A percentile compares a stretch with the other conserved stretches of the same genome.
phyloP scores from a whole-genome alignment of 139 green algal genomes.

The Zygnema circumcarinatum region DNA sequence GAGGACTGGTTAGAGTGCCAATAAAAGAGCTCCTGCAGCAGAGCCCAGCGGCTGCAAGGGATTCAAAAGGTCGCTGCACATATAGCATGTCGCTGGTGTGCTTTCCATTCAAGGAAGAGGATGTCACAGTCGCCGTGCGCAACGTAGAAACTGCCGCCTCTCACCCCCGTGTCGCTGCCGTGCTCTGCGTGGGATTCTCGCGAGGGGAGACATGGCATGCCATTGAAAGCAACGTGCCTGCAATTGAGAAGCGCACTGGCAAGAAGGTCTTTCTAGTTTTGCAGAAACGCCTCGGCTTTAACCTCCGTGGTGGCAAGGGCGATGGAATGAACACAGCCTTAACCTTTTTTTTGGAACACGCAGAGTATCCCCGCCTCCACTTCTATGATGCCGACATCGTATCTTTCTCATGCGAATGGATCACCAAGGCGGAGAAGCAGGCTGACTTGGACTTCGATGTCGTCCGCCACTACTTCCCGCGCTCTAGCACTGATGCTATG shows the following conservation, averaged over 20 bases:
- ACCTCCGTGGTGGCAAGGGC: constrained; percentile 45
- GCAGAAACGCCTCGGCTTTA: constrained; percentile 50
- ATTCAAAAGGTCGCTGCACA: background rate
- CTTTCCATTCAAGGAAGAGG: constrained; percentile 61
- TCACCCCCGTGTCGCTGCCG: constrained; percentile 29
- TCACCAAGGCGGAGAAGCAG: constrained; percentile 48
- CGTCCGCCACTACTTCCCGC: constrained; percentile 58
- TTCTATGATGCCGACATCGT: constrained; percentile 58
- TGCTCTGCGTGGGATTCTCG: constrained; percentile 44
- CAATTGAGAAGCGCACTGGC: constrained; percentile 37
- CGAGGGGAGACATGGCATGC: constrained; percentile 53
- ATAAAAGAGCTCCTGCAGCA: too few species aligned
- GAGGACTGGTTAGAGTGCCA: too few species aligned
- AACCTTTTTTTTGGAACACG: constrained; percentile 40
- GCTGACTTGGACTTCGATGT: constrained; percentile 53
- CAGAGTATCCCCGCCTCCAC: constrained; percentile 36
- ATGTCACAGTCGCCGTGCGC: constrained; percentile 36
- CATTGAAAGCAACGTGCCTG: constrained; percentile 24
- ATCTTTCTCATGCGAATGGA: constrained; percentile 50
- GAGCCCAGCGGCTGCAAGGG: too few species aligned
- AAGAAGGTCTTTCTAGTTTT: constrained; percentile 31
- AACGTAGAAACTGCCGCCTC: constrained; percentile 49
- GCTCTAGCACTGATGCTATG: constrained; percentile 54
- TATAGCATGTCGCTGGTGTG: constrained; percentile 54
- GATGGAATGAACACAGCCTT: constrained; percentile 61